phyloP scores from a whole-genome alignment of 805 yeast species.

The Starmerella ratchasimensis region DNA sequence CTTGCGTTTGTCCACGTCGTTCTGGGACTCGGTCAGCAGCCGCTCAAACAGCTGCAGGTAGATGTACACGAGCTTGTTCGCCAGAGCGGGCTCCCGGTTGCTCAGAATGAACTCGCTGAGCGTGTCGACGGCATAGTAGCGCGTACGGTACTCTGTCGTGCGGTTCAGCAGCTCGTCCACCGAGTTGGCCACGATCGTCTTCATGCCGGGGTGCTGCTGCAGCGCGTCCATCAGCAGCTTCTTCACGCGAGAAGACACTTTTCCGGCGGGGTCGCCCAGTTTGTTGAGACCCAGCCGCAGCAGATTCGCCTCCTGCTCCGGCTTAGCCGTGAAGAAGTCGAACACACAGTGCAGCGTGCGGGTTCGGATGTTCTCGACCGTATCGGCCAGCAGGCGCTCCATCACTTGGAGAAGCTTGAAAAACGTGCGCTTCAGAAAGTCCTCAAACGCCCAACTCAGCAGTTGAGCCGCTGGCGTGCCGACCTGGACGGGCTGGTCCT shows the following conservation, averaged over 20 bases:
- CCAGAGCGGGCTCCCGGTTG: conserved; percentile 60
- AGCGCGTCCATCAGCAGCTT: conserved; percentile 64
- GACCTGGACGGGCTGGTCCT: conserved; percentile 48
- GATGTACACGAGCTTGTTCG: conserved; percentile 68
- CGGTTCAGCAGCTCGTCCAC: conserved; percentile 69
- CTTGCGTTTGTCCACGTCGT: conserved; percentile 26
- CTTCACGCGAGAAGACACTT: conserved; percentile 80
- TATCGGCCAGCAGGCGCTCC: conserved; percentile 77
- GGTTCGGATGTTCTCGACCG: conserved; percentile 75
- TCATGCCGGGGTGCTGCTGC: conserved; percentile 94
- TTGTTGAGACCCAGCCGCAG: conserved; percentile 83
- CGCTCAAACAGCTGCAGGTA: conserved; percentile 81
- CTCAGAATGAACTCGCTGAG: conserved; percentile 86
- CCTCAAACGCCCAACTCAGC: conserved; percentile 75
- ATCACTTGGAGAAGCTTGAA: conserved; percentile 63
- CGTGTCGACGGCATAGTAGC: conserved; percentile 77
- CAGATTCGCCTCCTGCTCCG: conserved; percentile 92
- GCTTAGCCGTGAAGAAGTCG: conserved; percentile 68
- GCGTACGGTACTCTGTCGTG: conserved; percentile 65
- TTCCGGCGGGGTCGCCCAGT: conserved; percentile 82
- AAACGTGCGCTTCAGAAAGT: conserved; percentile 62
- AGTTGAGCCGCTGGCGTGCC: conserved; percentile 41
- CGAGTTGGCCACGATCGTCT: conserved; percentile 59
- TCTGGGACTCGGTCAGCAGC: conserved; percentile 46
- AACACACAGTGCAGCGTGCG: conserved; percentile 63